Conservation (phyloP, 2,329 filamentous ascomycete species). For the Ophiostoma australiae region DNA sequence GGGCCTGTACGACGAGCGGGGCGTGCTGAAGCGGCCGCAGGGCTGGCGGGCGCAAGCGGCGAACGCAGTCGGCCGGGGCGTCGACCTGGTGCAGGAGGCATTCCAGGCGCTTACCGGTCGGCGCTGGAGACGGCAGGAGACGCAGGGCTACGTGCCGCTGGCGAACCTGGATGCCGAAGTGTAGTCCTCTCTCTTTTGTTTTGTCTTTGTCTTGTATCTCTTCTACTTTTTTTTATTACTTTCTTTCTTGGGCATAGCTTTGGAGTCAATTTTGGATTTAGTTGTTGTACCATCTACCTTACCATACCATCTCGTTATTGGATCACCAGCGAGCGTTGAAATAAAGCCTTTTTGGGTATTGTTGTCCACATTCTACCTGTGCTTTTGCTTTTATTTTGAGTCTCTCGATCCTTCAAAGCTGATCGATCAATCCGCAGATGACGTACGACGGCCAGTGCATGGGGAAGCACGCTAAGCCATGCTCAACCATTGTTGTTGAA, state of each 20-base stretch:
- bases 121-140: conserved; percentile 35
- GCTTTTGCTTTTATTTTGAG: neutral
- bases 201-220: conserved; percentile 1
- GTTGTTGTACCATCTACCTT: neutral
- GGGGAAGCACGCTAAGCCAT: neutral
- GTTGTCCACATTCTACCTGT: neutral
- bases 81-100: conserved; percentile 34
- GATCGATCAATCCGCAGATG: neutral
- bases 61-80: conserved; percentile 40
- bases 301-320: conserved; percentile 6
- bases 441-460: neutral
- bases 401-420: neutral
- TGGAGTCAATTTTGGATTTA: conserved; percentile 5
- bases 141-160: conserved; percentile 57
- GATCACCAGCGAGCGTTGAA: neutral
- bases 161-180: conserved; percentile 43
- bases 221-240: conserved; percentile 11
- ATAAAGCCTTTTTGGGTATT: neutral
- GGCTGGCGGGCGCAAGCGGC: conserved; percentile 38
- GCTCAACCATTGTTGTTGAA: neutral
- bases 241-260: conserved; percentile 12
- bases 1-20: conserved; percentile 56
- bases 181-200: conserved; percentile 12
- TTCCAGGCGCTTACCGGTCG: conserved; percentile 37
- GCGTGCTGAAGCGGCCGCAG: conserved; percentile 37